phyloP scores from a whole-genome alignment of 2,329 filamentous ascomycete species.

The Colletotrichum sp. region DNA sequence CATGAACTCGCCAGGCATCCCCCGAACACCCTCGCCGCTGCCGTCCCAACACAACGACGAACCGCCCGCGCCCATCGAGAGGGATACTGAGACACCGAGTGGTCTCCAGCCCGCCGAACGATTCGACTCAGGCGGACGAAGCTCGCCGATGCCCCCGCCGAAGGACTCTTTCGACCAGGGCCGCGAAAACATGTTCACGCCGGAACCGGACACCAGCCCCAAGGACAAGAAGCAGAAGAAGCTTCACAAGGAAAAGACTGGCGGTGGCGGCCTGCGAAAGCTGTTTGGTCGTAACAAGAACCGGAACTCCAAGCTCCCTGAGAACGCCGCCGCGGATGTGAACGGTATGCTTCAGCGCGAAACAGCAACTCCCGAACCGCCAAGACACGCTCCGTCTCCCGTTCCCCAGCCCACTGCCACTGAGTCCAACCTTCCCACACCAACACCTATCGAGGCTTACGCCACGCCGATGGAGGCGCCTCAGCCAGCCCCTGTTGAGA shows the following conservation, averaged over 20 bases:
- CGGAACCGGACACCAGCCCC: constrained; percentile 45
- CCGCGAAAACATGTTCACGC: constrained; percentile 43
- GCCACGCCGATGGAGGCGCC: constrained; percentile 19
- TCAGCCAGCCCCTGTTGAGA: constrained; percentile 17
- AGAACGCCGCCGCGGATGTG: constrained; percentile 56
- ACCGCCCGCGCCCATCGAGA: constrained; percentile 36
- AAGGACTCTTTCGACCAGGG: constrained; percentile 37
- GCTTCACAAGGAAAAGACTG: constrained; percentile 57
- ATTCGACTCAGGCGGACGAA: constrained; percentile 32
- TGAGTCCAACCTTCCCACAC: constrained; percentile 21
- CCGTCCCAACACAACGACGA: constrained; percentile 17
- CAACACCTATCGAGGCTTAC: constrained; percentile 20
- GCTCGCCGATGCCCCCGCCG: constrained; percentile 44
- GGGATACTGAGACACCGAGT: constrained; percentile 37
- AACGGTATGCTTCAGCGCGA: constrained; percentile 55
- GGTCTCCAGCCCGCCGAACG: constrained; percentile 41
- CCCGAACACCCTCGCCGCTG: background rate
- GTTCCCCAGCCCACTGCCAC: constrained; percentile 21
- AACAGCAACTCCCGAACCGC: constrained; percentile 24
- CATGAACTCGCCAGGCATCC: constrained; percentile 20
- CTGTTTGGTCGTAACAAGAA: constrained; percentile 71
- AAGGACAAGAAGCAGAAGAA: constrained; percentile 56
- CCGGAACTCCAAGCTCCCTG: constrained; percentile 59
- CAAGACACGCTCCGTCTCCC: constrained; percentile 25
- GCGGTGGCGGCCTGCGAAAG: constrained; percentile 62